Conservation (phyloP, 2,329 filamentous ascomycete species). For the Ophiostoma piceae region DNA sequence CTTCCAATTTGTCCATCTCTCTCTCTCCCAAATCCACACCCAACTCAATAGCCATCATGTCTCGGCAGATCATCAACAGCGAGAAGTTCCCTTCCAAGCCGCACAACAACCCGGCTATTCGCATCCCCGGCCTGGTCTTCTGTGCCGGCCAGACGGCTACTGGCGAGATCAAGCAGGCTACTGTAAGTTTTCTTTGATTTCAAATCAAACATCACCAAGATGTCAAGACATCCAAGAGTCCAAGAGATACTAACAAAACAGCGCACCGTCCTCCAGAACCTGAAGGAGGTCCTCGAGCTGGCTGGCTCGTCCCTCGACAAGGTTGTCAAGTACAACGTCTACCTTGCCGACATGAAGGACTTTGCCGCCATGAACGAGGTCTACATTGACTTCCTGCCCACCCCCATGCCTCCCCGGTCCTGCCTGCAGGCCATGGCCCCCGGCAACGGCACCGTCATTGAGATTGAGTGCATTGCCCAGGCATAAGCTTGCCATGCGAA, state of each 20-base stretch:
- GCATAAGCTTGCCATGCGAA: slow-evolving; percentile 32
- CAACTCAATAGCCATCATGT: slow-evolving; percentile 34
- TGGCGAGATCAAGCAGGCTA: slow-evolving; percentile 44
- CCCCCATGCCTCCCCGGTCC: slow-evolving; percentile 74
- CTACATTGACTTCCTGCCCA: slow-evolving; percentile 57
- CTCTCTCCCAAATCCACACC: not conserved
- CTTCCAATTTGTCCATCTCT: not conserved
- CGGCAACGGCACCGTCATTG: slow-evolving; percentile 77
- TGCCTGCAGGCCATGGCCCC: slow-evolving; percentile 85
- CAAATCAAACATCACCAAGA: not conserved
- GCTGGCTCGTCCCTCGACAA: slow-evolving; percentile 57
- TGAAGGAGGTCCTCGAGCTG: slow-evolving; percentile 54
- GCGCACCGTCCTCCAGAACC: slow-evolving; percentile 54
- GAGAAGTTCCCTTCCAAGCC: slow-evolving; percentile 44
- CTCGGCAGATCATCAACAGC: slow-evolving; percentile 43
- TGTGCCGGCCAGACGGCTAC: slow-evolving; percentile 46
- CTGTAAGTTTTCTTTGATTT: slow-evolving; percentile 32
- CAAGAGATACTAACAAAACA: slow-evolving; percentile 31
- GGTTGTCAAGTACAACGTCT: slow-evolving; percentile 63
- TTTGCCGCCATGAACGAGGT: slow-evolving; percentile 56
- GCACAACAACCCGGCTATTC: slow-evolving; percentile 43
- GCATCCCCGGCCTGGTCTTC: slow-evolving; percentile 44
- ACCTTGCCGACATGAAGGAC: slow-evolving; percentile 59
- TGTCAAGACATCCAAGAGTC: not conserved
- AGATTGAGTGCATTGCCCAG: slow-evolving; percentile 82